Percentiles rank a stretch among this genome's conserved stretches.
Conservation (phyloP, 371 early-diverging fungal genomes). For the Blastocladiella emersonii region DNA sequence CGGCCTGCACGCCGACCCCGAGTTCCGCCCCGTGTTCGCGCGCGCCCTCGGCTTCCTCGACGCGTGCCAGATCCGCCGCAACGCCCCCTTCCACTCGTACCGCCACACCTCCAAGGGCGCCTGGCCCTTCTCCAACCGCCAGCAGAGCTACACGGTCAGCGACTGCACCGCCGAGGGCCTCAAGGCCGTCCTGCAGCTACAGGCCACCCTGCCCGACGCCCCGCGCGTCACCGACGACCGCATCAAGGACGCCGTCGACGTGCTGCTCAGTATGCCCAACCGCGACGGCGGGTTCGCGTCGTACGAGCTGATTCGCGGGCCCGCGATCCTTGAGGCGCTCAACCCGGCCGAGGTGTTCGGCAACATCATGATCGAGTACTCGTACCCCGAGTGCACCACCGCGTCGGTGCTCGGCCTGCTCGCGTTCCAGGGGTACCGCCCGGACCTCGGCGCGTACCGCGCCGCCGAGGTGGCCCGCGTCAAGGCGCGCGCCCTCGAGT, state of each 20-base stretch:
- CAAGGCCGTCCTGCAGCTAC: conserved; percentile 63
- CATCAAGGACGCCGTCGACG: conserved; percentile 71
- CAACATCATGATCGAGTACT: conserved; percentile 93
- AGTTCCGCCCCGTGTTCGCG: conserved; percentile 51
- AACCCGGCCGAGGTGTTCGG: conserved; percentile 94
- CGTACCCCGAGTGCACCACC: conserved; percentile 93
- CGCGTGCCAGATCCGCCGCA: conserved; percentile 63
- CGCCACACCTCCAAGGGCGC: conserved; percentile 79
- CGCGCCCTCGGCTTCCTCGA: conserved; percentile 72
- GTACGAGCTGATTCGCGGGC: conserved; percentile 75
- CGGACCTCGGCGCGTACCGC: conserved; percentile 31
- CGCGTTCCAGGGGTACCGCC: conserved; percentile 56
- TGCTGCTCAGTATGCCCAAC: conserved; percentile 86
- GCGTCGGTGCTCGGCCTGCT: conserved; percentile 73
- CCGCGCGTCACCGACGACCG: conserved; percentile 39
- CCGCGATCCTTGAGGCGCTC: conserved; percentile 59
- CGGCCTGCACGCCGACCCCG: conserved; percentile 49
- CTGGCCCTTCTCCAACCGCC: conserved; percentile 91
- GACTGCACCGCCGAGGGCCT: conserved; percentile 95
- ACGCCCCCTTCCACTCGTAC: conserved; percentile 54
- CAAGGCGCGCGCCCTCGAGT: conserved; percentile 40
- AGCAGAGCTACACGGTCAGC: conserved; percentile 87
- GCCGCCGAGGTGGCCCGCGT: background rate
- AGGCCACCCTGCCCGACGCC: conserved; percentile 17
- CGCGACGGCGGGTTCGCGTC: conserved; percentile 76